A percentile compares a stretch with the other conserved stretches of the same genome.
Evolutionary conservation across 352 stramenopile species (phyloP).

Genomic region (Phytopythium delawarense): DNA sequence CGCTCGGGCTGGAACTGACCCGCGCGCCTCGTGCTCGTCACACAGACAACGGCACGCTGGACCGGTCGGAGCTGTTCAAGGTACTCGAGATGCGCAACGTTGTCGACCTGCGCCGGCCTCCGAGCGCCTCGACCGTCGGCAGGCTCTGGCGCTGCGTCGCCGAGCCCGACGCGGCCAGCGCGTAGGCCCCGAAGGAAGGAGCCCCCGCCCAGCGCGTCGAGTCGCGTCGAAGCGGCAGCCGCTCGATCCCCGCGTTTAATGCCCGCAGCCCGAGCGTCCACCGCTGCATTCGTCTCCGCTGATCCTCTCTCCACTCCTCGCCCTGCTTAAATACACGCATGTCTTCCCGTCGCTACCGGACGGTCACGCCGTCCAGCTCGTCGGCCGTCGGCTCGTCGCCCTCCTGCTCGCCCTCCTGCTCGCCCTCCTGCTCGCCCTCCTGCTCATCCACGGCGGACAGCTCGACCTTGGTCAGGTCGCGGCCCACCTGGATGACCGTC

Average conservation of each 20-base stretch:
- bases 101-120: conserved; percentile 27
- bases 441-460: conserved; percentile 19
- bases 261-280: background rate
- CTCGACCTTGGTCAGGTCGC: conserved; percentile 35
- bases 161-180: conserved; percentile 4
- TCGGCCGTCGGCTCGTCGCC: background rate
- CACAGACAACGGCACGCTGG: conserved; percentile 58
- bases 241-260: background rate
- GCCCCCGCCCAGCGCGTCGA: no score
- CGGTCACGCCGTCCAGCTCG: background rate
- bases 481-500: conserved; percentile 39
- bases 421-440: conserved; percentile 9
- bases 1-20: background rate
- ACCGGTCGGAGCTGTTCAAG: conserved; percentile 64
- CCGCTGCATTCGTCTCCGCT: background rate
- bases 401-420: conserved; percentile 3
- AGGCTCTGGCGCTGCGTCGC: conserved; percentile 28
- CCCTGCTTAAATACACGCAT: conserved; percentile 1
- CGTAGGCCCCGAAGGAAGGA: background rate
- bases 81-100: conserved; percentile 59
- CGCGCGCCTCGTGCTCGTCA: background rate
- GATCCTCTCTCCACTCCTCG: background rate
- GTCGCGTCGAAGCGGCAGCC: no score
- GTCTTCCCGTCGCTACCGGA: background rate
- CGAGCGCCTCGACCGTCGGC: conserved; percentile 5